Base-by-base conservation (phyloP, 208 protist species). In the Blastocrithidia nonstop region DNA sequence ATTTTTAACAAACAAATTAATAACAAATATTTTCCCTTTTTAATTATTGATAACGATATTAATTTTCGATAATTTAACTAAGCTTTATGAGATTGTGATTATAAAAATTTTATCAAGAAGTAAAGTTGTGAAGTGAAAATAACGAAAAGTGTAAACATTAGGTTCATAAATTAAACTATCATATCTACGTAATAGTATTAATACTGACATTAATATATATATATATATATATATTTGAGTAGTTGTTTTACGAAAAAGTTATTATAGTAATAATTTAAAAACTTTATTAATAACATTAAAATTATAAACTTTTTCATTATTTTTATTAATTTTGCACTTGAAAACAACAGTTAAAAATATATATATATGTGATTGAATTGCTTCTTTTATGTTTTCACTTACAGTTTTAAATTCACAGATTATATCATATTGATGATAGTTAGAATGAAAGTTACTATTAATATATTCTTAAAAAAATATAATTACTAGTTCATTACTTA, bases 361-460 rank as follows among this genome's bases (percentile, higher is more conserved):
- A 88, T 61, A 74, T 74, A 2, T 84, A 84, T 43, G 58, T 68
- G n/a, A 84, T 88, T 58, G 61, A 84, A 43, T 74, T 74, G 0
- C 53, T 57, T 13, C 61, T 57, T 7, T 47, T 58, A 33, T 25
- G 42, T 44, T 11, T 32, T 27, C 5, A 40, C 45, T 20, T 65
- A 53, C 31, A 41, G 64, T 19, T 8, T 48, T 31, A 32, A 54
- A 26, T 55, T 27, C 23, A 33, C 13, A 54, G 54, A 33, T 61
- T 67, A n/a, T 88, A 88, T 35, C 54, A 61, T 21, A 40, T 88
- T 19, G 54, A 55, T 25, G 39, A 72, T 21, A 52, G 71, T 16
- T 41, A 52, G 0, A 29, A 61, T 21, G 62, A 70, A 31, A 42
- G 37, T 45, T 54, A 47, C 40, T 35, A 69, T 46, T 27, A 39